Conservation (phyloP, 2,329 filamentous ascomycete genomes). For the Coniella vitis region DNA sequence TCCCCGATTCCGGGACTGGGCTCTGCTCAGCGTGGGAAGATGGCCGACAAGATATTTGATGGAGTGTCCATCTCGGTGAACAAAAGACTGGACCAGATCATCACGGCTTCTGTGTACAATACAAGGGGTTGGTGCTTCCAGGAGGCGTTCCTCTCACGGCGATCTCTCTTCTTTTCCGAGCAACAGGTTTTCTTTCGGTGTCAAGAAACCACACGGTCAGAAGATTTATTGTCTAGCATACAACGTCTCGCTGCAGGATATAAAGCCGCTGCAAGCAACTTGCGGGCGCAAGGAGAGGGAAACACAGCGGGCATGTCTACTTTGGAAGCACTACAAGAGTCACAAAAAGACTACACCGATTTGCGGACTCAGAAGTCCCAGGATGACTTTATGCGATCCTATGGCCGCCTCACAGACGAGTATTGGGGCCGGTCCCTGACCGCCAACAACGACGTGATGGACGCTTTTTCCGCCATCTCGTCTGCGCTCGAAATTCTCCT, state of each 20-base stretch:
- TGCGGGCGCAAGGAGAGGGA: not conserved
- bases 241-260: not conserved
- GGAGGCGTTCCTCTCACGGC: not conserved
- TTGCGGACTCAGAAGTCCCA: not conserved
- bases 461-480: not conserved
- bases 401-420: not conserved
- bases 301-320: not conserved
- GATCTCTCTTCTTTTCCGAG: not conserved
- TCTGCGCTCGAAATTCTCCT: not conserved
- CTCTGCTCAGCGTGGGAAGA: not conserved
- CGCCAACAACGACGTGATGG: not conserved
- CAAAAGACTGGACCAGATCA: not conserved
- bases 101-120: not conserved
- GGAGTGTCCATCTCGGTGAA: not conserved
- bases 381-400: not conserved
- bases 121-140: conserved; percentile 1
- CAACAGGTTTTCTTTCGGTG: not conserved
- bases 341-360: not conserved
- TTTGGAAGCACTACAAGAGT: not conserved
- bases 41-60: not conserved
- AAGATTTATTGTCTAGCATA: not conserved
- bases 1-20: not conserved
- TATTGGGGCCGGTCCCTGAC: not conserved
- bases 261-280: not conserved
- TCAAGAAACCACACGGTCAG: not conserved